These are phyloP conservation scores for Ophiostoma australiae DNA, from an alignment of 2,329 filamentous ascomycete genomes.

Conservation along the genomic window DNA sequence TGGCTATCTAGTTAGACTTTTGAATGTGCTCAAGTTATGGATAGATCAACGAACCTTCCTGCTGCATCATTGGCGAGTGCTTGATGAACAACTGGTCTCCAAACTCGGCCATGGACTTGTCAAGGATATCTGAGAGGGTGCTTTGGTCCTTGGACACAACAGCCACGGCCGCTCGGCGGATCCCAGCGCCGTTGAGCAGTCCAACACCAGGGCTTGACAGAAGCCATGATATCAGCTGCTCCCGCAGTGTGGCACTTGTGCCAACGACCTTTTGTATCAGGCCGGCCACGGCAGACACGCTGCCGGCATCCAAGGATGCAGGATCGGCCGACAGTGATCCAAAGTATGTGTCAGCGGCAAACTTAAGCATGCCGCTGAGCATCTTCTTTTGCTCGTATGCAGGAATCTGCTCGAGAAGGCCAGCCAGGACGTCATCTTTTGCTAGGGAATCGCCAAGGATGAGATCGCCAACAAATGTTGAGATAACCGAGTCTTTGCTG, in stretches of 20 bases:
- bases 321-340: conserved; percentile 13
- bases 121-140: conserved; percentile 52
- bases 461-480: conserved; percentile 35
- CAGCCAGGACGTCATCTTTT: conserved; percentile 31
- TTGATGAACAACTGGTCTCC: conserved; percentile 82
- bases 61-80: conserved; percentile 76
- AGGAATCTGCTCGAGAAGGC: conserved; percentile 37
- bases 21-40: neutral
- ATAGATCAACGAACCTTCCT: conserved; percentile 63
- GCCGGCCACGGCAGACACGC: conserved; percentile 55
- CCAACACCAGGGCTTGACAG: conserved; percentile 59
- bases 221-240: conserved; percentile 60
- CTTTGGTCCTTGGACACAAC: conserved; percentile 47
- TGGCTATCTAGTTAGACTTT: conserved; percentile 48
- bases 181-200: conserved; percentile 54
- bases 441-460: conserved; percentile 28
- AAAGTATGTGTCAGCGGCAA: conserved; percentile 45
- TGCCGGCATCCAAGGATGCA: conserved; percentile 29
- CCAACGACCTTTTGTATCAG: conserved; percentile 49
- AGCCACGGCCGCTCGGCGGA: conserved; percentile 62
- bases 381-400: conserved; percentile 43
- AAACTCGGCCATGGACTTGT: conserved; percentile 68
- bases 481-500: conserved; percentile 41
- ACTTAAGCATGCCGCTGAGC: conserved; percentile 38
- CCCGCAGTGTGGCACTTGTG: conserved; percentile 45